Conservation (phyloP, 208 protist genomes). For the Acanthamoeba castellanii region DNA sequence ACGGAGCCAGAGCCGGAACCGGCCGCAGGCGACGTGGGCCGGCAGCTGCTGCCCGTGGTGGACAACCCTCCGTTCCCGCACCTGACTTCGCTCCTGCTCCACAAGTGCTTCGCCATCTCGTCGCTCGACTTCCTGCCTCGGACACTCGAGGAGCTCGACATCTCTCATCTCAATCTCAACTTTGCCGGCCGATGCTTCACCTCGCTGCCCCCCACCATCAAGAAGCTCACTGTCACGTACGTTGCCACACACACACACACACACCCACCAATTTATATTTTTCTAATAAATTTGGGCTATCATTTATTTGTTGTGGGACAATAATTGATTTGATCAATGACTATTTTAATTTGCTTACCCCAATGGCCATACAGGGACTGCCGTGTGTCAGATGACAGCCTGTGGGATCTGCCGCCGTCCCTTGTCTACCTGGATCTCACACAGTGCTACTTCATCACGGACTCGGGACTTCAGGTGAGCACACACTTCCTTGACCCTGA, state of each 20-base stretch:
- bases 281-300: background rate
- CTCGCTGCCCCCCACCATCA: background rate
- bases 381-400: background rate
- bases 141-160: constrained; percentile 23
- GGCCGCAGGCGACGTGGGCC: background rate
- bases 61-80: constrained; percentile 19
- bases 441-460: constrained; percentile 1
- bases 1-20: background rate
- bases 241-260: too few species aligned
- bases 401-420: constrained; percentile 31
- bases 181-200: background rate
- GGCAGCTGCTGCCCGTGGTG: background rate
- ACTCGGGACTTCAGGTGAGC: background rate
- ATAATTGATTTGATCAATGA: too few species aligned
- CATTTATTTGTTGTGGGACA: background rate
- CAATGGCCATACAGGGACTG: background rate
- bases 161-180: constrained; percentile 36
- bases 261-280: background rate
- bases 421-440: constrained; percentile 18
- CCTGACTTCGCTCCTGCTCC: background rate
- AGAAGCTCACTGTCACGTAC: constrained; percentile 23
- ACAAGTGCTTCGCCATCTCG: constrained; percentile 27
- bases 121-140: constrained; percentile 16
- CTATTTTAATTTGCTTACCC: too few species aligned
- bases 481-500: too few species aligned